Conservation (phyloP, 257 asterid genomes). For the Penstemon eatonii region DNA sequence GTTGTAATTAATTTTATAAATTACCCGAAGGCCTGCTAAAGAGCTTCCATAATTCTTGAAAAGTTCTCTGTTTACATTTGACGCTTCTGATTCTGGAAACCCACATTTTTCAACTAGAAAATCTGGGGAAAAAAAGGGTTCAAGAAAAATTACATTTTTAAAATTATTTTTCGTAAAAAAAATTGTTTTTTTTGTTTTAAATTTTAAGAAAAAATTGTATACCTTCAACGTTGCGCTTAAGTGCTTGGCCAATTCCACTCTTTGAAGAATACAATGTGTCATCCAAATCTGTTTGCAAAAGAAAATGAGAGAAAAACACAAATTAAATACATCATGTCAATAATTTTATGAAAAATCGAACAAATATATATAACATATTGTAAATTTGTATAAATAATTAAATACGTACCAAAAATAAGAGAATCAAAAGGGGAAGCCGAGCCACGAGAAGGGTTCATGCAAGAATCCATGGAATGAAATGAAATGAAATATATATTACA, state of each 20-base stretch:
- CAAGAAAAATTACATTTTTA: not conserved
- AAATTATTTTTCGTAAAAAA: not conserved
- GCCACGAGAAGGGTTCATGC: slow-evolving; percentile 21
- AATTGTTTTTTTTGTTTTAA: not conserved
- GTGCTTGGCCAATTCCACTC: slow-evolving; percentile 74
- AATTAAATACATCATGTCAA: too few species aligned
- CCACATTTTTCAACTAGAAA: slow-evolving; percentile 72
- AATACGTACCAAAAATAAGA: slow-evolving; percentile 43
- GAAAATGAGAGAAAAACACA: not conserved
- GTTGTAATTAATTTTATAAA: not conserved
- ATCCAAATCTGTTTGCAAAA: slow-evolving; percentile 67
- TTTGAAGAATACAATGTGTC: slow-evolving; percentile 80
- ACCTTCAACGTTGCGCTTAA: slow-evolving; percentile 83
- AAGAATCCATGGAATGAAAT: slow-evolving; percentile 36
- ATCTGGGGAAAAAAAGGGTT: slow-evolving; percentile 36
- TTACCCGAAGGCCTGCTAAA: slow-evolving; percentile 88
- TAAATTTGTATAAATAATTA: too few species aligned
- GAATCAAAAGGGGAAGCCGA: slow-evolving; percentile 37
- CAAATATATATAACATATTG: not conserved
- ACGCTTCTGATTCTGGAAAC: slow-evolving; percentile 59
- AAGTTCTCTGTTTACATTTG: slow-evolving; percentile 64
- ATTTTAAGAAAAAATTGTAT: not conserved
- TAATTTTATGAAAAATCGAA: not conserved
- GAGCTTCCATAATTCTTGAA: slow-evolving; percentile 86
- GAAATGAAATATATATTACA: not conserved